Evolutionary conservation across 257 asterid genomes (phyloP).

Genomic region (Rhazya stricta): DNA sequence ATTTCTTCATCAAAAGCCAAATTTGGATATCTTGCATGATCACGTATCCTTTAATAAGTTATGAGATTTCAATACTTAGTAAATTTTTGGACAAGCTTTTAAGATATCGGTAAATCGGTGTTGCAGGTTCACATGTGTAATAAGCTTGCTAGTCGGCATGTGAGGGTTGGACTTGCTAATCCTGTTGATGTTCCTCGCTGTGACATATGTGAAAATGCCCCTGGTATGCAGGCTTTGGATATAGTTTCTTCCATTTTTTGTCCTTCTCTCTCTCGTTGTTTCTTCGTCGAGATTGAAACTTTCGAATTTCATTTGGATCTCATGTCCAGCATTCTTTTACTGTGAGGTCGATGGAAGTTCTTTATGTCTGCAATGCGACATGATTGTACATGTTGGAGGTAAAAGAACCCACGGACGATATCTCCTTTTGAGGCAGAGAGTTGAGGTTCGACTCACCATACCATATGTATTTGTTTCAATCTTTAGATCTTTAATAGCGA

Average conservation of each 20-base stretch:
- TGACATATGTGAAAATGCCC: conserved; percentile 92
- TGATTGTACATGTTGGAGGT: conserved; percentile 90
- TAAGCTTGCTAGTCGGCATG: conserved; percentile 92
- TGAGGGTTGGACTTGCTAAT: conserved; percentile 85
- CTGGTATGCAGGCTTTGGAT: conserved; percentile 51
- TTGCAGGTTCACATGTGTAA: conserved; percentile 91
- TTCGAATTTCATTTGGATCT: conserved; percentile 15
- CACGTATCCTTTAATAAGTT: background rate
- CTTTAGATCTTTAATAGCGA: background rate
- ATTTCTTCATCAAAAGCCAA: background rate
- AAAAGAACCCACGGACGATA: conserved; percentile 95
- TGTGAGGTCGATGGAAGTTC: conserved; percentile 96
- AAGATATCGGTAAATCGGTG: conserved; percentile 7
- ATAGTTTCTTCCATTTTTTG: conserved; percentile 1
- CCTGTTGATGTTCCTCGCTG: conserved; percentile 76
- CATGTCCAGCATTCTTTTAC: conserved; percentile 80
- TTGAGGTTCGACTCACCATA: conserved; percentile 62
- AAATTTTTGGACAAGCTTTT: background rate
- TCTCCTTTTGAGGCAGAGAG: conserved; percentile 87
- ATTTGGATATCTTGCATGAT: background rate
- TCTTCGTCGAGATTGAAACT: background rate
- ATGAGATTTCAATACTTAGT: background rate
- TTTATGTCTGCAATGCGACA: conserved; percentile 92
- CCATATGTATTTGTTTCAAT: conserved; percentile 6
- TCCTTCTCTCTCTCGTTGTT: background rate